phyloP scores from a whole-genome alignment of 495 filamentous ascomycete genomes.

The Aspergillus homomorphus region DNA sequence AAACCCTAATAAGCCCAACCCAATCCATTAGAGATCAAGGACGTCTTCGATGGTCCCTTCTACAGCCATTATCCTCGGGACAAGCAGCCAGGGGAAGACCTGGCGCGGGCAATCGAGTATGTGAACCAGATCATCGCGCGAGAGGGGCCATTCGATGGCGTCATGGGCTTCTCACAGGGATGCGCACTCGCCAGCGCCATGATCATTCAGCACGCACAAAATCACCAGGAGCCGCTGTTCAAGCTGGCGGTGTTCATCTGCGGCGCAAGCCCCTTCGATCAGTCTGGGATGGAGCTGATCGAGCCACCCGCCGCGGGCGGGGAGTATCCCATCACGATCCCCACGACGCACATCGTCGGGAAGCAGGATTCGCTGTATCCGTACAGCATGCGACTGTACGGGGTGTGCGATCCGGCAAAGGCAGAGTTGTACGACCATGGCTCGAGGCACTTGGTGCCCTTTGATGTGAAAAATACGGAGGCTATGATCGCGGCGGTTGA shows the following conservation, averaged over 20 bases:
- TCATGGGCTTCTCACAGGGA: constrained; percentile 48
- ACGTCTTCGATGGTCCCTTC: constrained; percentile 36
- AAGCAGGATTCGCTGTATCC: constrained; percentile 31
- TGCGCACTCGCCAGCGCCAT: constrained; percentile 37
- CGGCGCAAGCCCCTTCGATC: constrained; percentile 30
- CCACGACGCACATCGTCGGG: constrained; percentile 42
- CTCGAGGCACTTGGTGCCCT: constrained; percentile 39
- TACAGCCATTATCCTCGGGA: constrained; percentile 37
- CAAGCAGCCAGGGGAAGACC: constrained; percentile 23
- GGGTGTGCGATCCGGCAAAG: constrained; percentile 36
- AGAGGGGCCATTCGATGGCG: constrained; percentile 45
- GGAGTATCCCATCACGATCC: constrained; percentile 28
- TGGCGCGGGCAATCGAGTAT: constrained; percentile 34
- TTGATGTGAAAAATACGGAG: constrained; percentile 36
- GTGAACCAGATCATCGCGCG: constrained; percentile 28
- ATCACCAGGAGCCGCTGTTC: constrained; percentile 31
- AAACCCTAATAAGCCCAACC: not conserved
- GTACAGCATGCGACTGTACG: constrained; percentile 30
- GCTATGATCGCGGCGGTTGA: constrained; percentile 32
- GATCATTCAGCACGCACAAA: constrained; percentile 34
- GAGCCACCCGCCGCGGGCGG: constrained; percentile 14
- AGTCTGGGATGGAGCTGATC: constrained; percentile 21
- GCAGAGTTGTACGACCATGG: constrained; percentile 38
- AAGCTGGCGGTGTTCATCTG: constrained; percentile 44
- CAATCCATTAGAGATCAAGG: constrained; percentile 32